Evolutionary conservation across 2,329 filamentous ascomycete species (phyloP).

Genomic region (Aspergillus intermedius): DNA sequence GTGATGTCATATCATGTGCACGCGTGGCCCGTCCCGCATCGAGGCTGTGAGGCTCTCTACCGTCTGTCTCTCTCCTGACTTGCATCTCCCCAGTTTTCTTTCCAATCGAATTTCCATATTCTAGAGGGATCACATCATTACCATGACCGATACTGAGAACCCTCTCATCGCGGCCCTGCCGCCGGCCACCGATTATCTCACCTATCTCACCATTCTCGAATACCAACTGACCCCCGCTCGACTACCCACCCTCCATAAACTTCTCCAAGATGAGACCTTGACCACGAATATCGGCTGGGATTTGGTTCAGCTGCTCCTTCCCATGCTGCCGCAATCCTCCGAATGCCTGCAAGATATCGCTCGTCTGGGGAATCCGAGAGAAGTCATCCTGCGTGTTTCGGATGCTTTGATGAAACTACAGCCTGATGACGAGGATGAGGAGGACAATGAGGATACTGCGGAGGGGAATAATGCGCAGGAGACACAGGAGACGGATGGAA

Average conservation of each 20-base stretch:
- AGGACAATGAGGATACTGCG: conserved; percentile 23
- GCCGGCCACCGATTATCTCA: conserved; percentile 57
- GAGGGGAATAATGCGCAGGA: conserved; percentile 7
- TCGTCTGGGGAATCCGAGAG: conserved; percentile 56
- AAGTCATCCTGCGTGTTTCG: conserved; percentile 58
- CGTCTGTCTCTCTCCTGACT: neutral
- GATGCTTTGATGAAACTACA: conserved; percentile 55
- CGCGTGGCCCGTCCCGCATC: neutral
- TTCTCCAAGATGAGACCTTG: conserved; percentile 55
- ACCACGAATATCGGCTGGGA: conserved; percentile 63
- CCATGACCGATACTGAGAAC: conserved; percentile 30
- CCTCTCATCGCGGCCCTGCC: conserved; percentile 55
- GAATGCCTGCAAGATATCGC: conserved; percentile 58
- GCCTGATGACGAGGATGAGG: conserved; percentile 34
- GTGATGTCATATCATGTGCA: neutral
- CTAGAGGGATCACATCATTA: neutral
- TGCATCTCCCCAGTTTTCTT: conserved; percentile 1
- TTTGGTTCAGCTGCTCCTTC: conserved; percentile 55
- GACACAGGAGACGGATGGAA: conserved; percentile 14
- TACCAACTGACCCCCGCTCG: conserved; percentile 56
- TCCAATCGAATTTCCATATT: neutral
- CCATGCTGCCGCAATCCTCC: conserved; percentile 52
- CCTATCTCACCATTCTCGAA: conserved; percentile 60
- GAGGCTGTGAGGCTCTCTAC: neutral
- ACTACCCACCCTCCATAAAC: conserved; percentile 51